Evolutionary conservation across 2,329 filamentous ascomycete species (phyloP).

Genomic region (Colletotrichum tropicale): DNA sequence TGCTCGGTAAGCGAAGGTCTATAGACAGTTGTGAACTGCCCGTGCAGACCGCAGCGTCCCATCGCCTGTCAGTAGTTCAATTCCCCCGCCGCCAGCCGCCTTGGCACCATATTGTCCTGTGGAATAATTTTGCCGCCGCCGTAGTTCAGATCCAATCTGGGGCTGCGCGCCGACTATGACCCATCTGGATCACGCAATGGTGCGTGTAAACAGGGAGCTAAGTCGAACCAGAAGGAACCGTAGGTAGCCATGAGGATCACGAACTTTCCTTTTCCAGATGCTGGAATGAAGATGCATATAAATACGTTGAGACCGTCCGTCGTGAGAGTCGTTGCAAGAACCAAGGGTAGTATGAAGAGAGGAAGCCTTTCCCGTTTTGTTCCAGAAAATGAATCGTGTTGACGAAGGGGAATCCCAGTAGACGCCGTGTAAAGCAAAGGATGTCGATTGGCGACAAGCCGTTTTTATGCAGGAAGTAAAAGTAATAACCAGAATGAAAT

Average conservation of each 20-base stretch:
- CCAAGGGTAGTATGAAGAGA: slow-evolving; percentile 18
- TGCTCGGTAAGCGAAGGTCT: neutral
- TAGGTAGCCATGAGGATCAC: neutral
- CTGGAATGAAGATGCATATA: slow-evolving; percentile 17
- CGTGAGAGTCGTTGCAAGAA: slow-evolving; percentile 22
- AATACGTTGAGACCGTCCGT: slow-evolving; percentile 19
- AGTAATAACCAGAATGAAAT: slow-evolving; percentile 14
- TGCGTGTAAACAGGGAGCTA: neutral
- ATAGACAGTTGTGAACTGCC: neutral
- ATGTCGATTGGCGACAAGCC: slow-evolving; percentile 20
- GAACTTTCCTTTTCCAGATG: slow-evolving; percentile 5
- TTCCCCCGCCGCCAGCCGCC: neutral
- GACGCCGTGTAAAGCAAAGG: slow-evolving; percentile 28
- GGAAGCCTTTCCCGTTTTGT: slow-evolving; percentile 25
- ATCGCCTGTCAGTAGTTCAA: neutral
- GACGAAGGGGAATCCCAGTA: slow-evolving; percentile 28
- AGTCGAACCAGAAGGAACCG: neutral
- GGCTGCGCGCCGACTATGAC: neutral
- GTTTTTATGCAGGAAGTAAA: slow-evolving; percentile 17
- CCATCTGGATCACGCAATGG: neutral
- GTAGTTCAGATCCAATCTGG: neutral
- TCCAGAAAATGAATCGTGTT: slow-evolving; percentile 30
- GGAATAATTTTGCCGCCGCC: neutral
- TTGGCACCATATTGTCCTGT: neutral
- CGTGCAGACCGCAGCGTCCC: neutral